Base-by-base conservation (phyloP, 441 rosid genomes). In the Erysimum cheiri region DNA sequence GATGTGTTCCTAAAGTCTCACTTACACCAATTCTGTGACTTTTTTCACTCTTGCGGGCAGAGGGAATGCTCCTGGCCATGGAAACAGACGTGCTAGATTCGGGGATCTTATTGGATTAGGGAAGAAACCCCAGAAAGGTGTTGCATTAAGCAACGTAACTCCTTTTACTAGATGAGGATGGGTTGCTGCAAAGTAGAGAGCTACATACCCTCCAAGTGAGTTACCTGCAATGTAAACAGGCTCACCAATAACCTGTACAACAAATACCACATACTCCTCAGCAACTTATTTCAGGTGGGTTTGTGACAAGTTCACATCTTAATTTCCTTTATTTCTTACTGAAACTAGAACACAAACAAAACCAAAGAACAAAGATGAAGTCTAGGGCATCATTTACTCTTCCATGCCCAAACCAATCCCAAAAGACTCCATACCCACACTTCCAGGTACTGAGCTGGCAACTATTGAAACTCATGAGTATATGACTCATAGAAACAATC, bases 61-160 rank as follows among this genome's bases (percentile, higher is more conserved):
- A 66, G 98, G 98, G 83, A 94, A 89, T 67, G 91, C 82, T 71
- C 98, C 97, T 6, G 96, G 83, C 96, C 96, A 89, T 60, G 92
- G 93, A 80, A 91, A 86, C 48, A 90, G 41, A 66, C 81, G 80
- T 48, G 98, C 90, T 57, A 89, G 71, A 71, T 55, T 52, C n/a
- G 98, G 98, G 31, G 87, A 89, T 80, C 76, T 86, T 65, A 73
- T 24, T 31, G 93, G 93, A 82, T 94, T 94, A 12, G 98, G 97
- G 28, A 86, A 84, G 76, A 93, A 87, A 37, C 97, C 98, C 98
- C 97, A 91, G 66, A 91, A 91, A 14, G 97, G 97, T 53, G 98
- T 91, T 6, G 98, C 97, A 58, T 94, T 94, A 24, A 94, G 93
- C 80, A 91, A 76, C 0, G 96, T 89, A 56, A 91, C 85, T 64